Base-by-base conservation (phyloP, 140 eudicot genomes). In the Senecio squalidus region DNA sequence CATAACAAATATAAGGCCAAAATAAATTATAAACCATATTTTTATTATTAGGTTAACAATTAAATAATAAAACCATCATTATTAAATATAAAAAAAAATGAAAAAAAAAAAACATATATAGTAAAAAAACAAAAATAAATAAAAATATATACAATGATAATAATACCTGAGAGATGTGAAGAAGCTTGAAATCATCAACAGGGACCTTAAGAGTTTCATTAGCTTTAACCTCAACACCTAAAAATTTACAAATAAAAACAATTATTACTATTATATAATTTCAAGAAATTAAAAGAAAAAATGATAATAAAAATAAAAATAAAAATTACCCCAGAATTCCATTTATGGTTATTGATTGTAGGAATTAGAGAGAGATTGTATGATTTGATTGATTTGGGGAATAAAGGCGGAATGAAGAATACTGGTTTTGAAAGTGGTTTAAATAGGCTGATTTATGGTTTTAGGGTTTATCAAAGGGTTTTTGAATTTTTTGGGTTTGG, bases 211-310 rank as follows among this genome's bases (percentile, higher is more conserved):
- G 75, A 62, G 55, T 28, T 28, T 82, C 60, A 16, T 86, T 86
- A 17, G 90, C 70, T 58, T 85, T 85, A 36, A 85, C 95, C 67
- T 85, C 95, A 64, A 82, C 90, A 22, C 95, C 95, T 85, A 52
- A 1, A 34, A 45, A 50, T 21, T n/a, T 27, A 30, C 1, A 22
- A 33, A 33, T 9, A 10, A 54, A 5, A 23, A 7, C 10, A 21
- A 15, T 0, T 21, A 31, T 7, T 9, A 7, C 9, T 17, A 6
- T 8, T 1, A 2, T 25, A 16, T 14, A 50, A 10, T 22, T 5
- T 7, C 1, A 25, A 1, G 5, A 9, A 17, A 5, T 4, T 18
- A 9, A 4, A 45, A 16, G 5, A n/a, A 40, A 15, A 6, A 6
- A n/a, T 1, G 2, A 33, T 16, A 0, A 48, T 7, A 26, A 22